Evolutionary conservation across 768 basidiomycete genomes (phyloP), one percentile per base, ranked within the genome.

Genomic region (Amanita fuliginea): DNA sequence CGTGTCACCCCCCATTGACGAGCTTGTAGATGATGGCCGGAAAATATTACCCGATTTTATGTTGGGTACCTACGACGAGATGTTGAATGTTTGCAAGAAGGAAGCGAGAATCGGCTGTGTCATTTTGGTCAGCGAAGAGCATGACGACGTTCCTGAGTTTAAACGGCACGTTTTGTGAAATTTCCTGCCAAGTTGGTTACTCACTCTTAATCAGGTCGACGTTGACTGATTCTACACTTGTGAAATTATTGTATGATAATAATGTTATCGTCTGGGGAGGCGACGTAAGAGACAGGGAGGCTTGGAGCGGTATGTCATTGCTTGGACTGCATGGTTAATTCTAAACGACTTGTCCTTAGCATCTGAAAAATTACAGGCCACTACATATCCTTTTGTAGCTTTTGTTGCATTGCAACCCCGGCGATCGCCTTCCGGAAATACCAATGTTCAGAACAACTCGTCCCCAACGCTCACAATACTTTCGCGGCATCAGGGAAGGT

Each of bases 301-400:
- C 88, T 4, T 92, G 91, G 77, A 69, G 67, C 71, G 86, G 73
- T 72, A 45, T 46, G 67, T 54, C n/a, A 32, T 16, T 24, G 9
- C 24, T 36, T 5, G 30, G 14, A 46, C 5, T 24, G 26, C 14
- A 9, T 18, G n/a, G 18, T 68, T 24, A 7, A 42, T 11, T 30
- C 32, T 18, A 33, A 24, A 35, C 16, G 46, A 35, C 46, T 30
- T 40, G 26, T 21, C 21, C 9, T 9, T 43, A 72, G 71, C 70
- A 35, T 69, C 80, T 10, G 77, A 84, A 59, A 88, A 86, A 60
- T 69, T 97, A 0, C 81, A 88, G 59, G 83, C 84, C 2, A 92
- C 93, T 1, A 91, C 93, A 0, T 96, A 86, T 58, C 96, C 95
- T 0, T 94, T 94, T 53, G 73, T 99, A 42, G 88, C 89, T 1